Evolutionary conservation across 1,139 yeast genomes (phyloP).

Genomic region (Nematodospora anomalae): DNA sequence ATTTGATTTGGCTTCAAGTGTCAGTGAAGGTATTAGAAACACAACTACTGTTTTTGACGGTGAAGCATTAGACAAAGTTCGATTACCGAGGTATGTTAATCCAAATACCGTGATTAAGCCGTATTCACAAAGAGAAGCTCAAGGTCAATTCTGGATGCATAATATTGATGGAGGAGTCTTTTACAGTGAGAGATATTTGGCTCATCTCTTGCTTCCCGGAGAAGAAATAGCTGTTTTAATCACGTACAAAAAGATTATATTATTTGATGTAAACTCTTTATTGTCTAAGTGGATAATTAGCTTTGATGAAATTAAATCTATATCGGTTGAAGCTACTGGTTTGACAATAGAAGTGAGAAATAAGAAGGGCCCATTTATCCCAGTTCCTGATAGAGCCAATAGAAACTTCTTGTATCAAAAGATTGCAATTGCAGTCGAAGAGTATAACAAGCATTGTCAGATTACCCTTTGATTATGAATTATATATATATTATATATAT

Average conservation of each 20-base stretch:
- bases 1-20: constrained; percentile 88
- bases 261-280: constrained; percentile 65
- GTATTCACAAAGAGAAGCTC: constrained; percentile 80
- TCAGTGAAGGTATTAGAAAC: constrained; percentile 90
- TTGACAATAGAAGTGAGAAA: constrained; percentile 64
- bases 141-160: constrained; percentile 93
- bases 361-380: constrained; percentile 71
- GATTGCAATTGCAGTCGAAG: constrained; percentile 79
- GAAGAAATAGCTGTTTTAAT: constrained; percentile 76
- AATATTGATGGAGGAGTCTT: constrained; percentile 77
- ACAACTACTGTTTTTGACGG: constrained; percentile 90
- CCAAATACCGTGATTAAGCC: constrained; percentile 71
- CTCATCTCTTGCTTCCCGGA: constrained; percentile 82
- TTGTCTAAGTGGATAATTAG: constrained; percentile 64
- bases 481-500: constrained; percentile 3
- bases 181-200: constrained; percentile 72
- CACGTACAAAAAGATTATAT: constrained; percentile 68
- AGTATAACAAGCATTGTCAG: constrained; percentile 65
- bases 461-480: constrained; percentile 28
- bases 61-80: constrained; percentile 73
- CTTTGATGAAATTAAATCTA: constrained; percentile 62
- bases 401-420: constrained; percentile 68
- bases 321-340: constrained; percentile 80
- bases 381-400: constrained; percentile 67
- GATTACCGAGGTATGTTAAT: constrained; percentile 77